Percentiles rank a stretch among this genome's conserved stretches.
Evolutionary conservation across 352 stramenopile genomes (phyloP).

Genomic region (Phytophthora litchii): DNA sequence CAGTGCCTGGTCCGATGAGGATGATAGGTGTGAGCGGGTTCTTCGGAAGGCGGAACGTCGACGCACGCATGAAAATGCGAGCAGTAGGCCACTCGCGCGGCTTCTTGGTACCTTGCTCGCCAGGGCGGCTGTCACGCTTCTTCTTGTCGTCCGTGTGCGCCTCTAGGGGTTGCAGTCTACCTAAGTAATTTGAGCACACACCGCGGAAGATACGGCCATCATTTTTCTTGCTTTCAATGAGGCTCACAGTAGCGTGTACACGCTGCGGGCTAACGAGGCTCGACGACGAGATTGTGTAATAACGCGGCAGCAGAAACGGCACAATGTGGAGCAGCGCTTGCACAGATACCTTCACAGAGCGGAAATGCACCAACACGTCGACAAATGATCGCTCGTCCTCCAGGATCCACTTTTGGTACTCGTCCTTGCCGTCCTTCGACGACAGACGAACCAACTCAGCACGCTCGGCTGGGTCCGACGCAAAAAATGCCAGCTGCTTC

Average conservation of each 20-base stretch:
- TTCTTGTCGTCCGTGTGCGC: constrained; percentile 57
- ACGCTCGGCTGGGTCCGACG: constrained; percentile 58
- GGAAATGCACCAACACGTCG: constrained; percentile 89
- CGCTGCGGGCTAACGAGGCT: constrained; percentile 89
- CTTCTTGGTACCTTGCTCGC: constrained; percentile 73
- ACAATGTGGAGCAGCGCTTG: constrained; percentile 92
- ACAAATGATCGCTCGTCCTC: constrained; percentile 91
- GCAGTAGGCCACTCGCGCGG: constrained; percentile 71
- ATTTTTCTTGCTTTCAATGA: constrained; percentile 87
- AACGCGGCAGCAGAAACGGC: constrained; percentile 93
- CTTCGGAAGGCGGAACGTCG: constrained; percentile 94
- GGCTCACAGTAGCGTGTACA: constrained; percentile 95
- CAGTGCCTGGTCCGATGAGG: constrained; percentile 95
- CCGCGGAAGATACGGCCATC: constrained; percentile 90
- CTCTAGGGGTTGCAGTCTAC: constrained; percentile 54
- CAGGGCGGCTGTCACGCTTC: constrained; percentile 72
- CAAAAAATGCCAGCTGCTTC: constrained; percentile 85
- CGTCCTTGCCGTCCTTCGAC: constrained; percentile 90
- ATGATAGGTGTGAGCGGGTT: constrained; percentile 93
- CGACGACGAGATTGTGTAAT: constrained; percentile 99
- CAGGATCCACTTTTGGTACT: constrained; percentile 94
- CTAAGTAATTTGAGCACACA: constrained; percentile 95
- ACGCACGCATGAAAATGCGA: constrained; percentile 94
- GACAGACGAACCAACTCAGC: constrained; percentile 59
- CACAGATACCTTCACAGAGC: constrained; percentile 63